Evolutionary conservation across 2,329 filamentous ascomycete species (phyloP).

Genomic region (Botryotinia convoluta): DNA sequence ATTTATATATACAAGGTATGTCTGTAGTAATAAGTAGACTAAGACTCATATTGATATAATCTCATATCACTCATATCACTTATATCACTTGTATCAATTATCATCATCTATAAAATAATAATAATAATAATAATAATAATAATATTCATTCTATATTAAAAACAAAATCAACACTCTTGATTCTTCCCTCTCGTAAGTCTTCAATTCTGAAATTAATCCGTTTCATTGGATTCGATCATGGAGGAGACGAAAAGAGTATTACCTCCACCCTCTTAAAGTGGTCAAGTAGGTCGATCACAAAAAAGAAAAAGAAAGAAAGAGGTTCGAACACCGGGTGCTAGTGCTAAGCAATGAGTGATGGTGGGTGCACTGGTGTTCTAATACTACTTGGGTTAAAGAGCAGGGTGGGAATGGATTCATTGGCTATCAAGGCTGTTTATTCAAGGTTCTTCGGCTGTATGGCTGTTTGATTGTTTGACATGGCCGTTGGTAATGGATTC

Average conservation of each 20-base stretch:
- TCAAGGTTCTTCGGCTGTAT: constrained; percentile 9
- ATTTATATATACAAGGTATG: background rate
- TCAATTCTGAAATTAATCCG: background rate
- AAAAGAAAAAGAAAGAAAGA: background rate
- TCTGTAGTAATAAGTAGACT: background rate
- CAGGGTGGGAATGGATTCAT: constrained; percentile 14
- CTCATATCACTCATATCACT: background rate
- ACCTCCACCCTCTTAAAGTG: constrained; percentile 10
- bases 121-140: too few species aligned
- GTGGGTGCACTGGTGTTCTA: constrained; percentile 1
- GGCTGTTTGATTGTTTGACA: background rate
- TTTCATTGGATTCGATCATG: background rate
- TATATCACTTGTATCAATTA: background rate
- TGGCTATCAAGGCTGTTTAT: background rate
- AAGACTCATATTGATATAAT: background rate
- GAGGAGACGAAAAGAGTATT: background rate
- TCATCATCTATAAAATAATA: background rate
- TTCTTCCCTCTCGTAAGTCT: background rate
- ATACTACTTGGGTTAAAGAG: background rate
- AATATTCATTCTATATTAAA: background rate
- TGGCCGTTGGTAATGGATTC: constrained; percentile 23
- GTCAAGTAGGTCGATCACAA: background rate
- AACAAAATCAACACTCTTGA: background rate
- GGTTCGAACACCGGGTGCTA: constrained; percentile 7
- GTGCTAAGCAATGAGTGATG: constrained; percentile 1